Evolutionary conservation across 129 eudicot genomes (phyloP).

Genomic region (Pseudognaphalium luteoalbum): DNA sequence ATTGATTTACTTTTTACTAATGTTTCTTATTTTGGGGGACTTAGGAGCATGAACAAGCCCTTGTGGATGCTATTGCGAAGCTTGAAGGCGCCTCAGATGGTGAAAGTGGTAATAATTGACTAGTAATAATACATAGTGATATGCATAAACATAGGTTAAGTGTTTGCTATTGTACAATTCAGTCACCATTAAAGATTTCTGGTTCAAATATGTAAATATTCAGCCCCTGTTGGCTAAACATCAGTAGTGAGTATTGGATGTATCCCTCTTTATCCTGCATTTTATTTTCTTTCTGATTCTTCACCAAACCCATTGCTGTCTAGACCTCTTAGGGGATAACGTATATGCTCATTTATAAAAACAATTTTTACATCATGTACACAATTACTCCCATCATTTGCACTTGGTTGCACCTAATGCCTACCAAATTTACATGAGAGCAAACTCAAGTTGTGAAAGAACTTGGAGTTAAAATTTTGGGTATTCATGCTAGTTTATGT

Average conservation of each 20-base stretch:
- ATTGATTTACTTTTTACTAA: neutral
- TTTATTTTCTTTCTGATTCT: neutral
- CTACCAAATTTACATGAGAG: neutral
- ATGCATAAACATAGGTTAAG: neutral
- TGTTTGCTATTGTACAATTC: slow-evolving; percentile 16
- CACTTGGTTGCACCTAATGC: neutral
- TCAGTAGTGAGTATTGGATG: slow-evolving; percentile 15
- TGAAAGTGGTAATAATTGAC: slow-evolving; percentile 80
- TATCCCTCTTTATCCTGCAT: slow-evolving; percentile 5
- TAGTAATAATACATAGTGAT: slow-evolving; percentile 26
- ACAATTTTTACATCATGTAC: too few species aligned
- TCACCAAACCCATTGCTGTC: neutral
- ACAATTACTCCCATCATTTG: too few species aligned
- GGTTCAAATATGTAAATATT: slow-evolving; percentile 24
- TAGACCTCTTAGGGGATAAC: neutral
- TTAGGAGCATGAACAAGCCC: slow-evolving; percentile 90
- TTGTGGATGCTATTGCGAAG: slow-evolving; percentile 74
- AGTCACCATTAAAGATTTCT: slow-evolving; percentile 26
- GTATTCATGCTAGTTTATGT: neutral
- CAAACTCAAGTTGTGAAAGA: neutral
- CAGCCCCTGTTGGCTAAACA: slow-evolving; percentile 21
- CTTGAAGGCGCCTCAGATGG: slow-evolving; percentile 79
- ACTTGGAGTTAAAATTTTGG: neutral
- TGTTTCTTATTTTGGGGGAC: slow-evolving; percentile 8
- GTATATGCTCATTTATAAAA: neutral